Evolutionary conservation across 83 land plant genomes (phyloP).

Genomic region (Isoetes engelmannii): DNA sequence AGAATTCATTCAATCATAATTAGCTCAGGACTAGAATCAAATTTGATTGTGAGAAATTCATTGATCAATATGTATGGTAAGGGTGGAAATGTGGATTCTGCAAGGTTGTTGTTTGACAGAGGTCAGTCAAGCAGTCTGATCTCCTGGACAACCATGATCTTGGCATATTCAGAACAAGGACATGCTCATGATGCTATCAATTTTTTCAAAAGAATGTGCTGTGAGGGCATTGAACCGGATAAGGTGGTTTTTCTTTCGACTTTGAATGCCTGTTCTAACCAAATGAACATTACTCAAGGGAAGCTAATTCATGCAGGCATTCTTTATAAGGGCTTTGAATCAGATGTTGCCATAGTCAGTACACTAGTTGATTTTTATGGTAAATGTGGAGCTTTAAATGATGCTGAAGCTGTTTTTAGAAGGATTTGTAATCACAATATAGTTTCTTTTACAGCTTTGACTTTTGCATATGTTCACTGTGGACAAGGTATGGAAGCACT

Average conservation of each 20-base stretch:
- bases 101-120: no score
- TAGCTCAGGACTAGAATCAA: no score
- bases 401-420: conserved; percentile 12
- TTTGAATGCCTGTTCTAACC: conserved; percentile 15
- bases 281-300: conserved; percentile 11
- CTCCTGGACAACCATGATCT: conserved; percentile 18
- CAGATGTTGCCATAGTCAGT: conserved; percentile 8
- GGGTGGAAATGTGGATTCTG: no score
- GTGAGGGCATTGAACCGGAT: conserved; percentile 6
- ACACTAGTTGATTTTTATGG: conserved; percentile 25
- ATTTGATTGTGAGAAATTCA: no score
- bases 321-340: conserved; percentile 8
- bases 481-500: conserved; percentile 11
- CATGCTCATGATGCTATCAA: conserved; percentile 13
- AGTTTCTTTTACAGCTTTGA: conserved; percentile 19
- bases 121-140: neutral
- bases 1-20: no score
- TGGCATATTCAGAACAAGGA: conserved; percentile 8
- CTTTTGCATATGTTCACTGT: conserved; percentile 13
- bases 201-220: conserved; percentile 11
- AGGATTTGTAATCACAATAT: conserved; percentile 7
- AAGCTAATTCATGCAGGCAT: conserved; percentile 14
- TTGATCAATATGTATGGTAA: no score
- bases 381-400: conserved; percentile 6
- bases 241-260: neutral